Evolutionary conservation across 2,329 filamentous ascomycete genomes (phyloP).

Genomic region (Ceratocystis colombiana): DNA sequence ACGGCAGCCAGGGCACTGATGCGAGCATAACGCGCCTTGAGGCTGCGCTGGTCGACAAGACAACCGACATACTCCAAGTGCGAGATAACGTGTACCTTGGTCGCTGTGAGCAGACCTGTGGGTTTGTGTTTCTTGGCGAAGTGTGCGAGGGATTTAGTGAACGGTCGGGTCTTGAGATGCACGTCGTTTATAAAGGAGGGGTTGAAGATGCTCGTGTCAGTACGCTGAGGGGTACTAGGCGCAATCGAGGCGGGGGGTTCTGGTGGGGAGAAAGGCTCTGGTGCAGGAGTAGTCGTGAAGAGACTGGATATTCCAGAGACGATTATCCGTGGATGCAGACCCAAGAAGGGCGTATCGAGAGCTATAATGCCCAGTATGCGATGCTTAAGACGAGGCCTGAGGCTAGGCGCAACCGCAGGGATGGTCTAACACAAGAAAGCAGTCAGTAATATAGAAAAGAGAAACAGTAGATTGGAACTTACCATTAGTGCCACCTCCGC

Average conservation of each 20-base stretch:
- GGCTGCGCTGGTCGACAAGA: conserved; percentile 62
- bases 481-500: conserved; percentile 66
- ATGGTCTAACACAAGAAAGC: not conserved
- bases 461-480: not conserved
- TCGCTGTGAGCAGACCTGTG: conserved; percentile 59
- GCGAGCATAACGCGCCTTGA: conserved; percentile 59
- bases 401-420: not conserved
- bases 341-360: conserved; percentile 77
- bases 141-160: conserved; percentile 57
- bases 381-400: conserved; percentile 47
- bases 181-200: conserved; percentile 67
- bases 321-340: conserved; percentile 80
- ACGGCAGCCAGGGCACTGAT: conserved; percentile 63
- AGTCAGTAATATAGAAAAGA: not conserved
- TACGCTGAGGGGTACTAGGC: conserved; percentile 20
- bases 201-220: conserved; percentile 54
- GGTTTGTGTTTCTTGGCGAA: conserved; percentile 71
- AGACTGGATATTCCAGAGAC: conserved; percentile 71
- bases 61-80: conserved; percentile 76
- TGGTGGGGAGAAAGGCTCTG: conserved; percentile 5
- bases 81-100: conserved; percentile 63
- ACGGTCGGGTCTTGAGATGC: conserved; percentile 56
- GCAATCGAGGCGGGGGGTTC: not conserved
- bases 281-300: conserved; percentile 43
- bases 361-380: conserved; percentile 70